phyloP scores from a whole-genome alignment of 2,329 filamentous ascomycete genomes.

The Pestalotiopsis sp. region DNA sequence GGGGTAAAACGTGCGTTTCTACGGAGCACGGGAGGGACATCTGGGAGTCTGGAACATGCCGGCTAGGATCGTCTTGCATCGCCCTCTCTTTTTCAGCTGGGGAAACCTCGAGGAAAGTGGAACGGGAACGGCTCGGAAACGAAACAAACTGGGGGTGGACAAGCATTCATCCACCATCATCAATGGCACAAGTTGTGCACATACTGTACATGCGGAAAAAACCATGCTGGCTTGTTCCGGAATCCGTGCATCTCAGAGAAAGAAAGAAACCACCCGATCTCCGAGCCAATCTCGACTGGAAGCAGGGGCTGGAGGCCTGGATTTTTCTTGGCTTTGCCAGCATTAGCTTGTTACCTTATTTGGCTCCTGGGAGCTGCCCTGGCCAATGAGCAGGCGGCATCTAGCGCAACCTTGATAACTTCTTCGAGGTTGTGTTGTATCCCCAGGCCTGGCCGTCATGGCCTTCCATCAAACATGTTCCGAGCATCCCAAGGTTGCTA shows the following conservation, averaged over 20 bases:
- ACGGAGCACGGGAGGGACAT: too few relatives aligned
- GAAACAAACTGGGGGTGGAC: too few relatives aligned
- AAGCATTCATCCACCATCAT: not conserved
- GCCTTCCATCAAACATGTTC: too few relatives aligned
- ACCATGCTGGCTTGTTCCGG: not conserved
- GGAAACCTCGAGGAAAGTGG: not conserved
- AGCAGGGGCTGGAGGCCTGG: conserved; percentile 5
- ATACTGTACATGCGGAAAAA: not conserved
- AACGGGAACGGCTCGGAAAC: too few relatives aligned
- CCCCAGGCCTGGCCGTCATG: not conserved
- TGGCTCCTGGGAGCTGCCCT: not conserved
- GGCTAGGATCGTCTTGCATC: not conserved
- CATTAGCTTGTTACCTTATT: conserved; percentile 12
- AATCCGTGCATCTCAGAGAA: not conserved
- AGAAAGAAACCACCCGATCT: conserved; percentile 1
- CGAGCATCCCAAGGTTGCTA: too few relatives aligned
- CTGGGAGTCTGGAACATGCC: not conserved
- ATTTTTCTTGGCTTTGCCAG: conserved; percentile 11
- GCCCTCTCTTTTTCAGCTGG: not conserved
- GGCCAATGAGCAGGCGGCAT: conserved; percentile 8
- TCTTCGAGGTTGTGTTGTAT: not conserved
- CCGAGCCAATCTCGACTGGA: conserved; percentile 1
- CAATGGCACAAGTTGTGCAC: not conserved
- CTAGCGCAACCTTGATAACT: not conserved
- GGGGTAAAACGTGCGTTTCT: conserved; percentile 6